These are phyloP conservation scores for Friedmanniomyces simplex DNA, from an alignment of 495 filamentous ascomycete genomes.

Conservation along the genomic window DNA sequence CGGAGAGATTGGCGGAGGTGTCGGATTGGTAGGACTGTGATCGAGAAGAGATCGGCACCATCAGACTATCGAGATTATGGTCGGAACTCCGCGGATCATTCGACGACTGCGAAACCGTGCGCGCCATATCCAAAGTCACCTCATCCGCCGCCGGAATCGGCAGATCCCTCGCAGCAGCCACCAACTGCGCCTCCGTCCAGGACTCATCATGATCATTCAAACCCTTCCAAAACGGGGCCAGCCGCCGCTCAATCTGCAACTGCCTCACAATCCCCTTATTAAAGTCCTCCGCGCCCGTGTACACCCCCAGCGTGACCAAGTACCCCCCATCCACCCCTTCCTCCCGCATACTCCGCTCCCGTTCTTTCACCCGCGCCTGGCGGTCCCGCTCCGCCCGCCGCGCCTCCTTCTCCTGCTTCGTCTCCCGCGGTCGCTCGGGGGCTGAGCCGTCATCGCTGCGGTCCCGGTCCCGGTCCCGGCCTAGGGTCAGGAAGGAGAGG, in stretches of 20 bases:
- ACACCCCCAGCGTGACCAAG: constrained; percentile 87
- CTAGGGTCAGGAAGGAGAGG: constrained; percentile 26
- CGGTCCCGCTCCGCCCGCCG: constrained; percentile 77
- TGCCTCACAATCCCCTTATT: constrained; percentile 84
- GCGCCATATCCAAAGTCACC: constrained; percentile 55
- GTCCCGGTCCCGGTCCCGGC: constrained; percentile 28
- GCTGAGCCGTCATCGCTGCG: constrained; percentile 20
- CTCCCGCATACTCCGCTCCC: constrained; percentile 85
- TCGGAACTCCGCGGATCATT: constrained; percentile 34
- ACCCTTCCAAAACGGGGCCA: constrained; percentile 93
- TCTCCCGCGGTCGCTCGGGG: constrained; percentile 46
- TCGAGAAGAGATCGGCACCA: constrained; percentile 62
- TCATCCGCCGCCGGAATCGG: constrained; percentile 77
- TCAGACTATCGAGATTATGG: constrained; percentile 52
- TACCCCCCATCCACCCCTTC: constrained; percentile 93
- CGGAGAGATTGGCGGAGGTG: constrained; percentile 40
- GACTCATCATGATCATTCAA: constrained; percentile 77
- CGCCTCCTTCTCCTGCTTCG: constrained; percentile 82
- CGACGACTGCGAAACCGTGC: constrained; percentile 31
- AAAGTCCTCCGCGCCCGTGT: constrained; percentile 86
- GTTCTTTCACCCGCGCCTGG: constrained; percentile 59
- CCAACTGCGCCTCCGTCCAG: constrained; percentile 89
- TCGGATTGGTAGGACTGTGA: constrained; percentile 71
- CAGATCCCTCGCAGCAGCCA: constrained; percentile 79
- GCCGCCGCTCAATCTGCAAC: constrained; percentile 84